phyloP scores from a whole-genome alignment of 139 green algal genomes.

The Zygnema circumcarinatum region DNA sequence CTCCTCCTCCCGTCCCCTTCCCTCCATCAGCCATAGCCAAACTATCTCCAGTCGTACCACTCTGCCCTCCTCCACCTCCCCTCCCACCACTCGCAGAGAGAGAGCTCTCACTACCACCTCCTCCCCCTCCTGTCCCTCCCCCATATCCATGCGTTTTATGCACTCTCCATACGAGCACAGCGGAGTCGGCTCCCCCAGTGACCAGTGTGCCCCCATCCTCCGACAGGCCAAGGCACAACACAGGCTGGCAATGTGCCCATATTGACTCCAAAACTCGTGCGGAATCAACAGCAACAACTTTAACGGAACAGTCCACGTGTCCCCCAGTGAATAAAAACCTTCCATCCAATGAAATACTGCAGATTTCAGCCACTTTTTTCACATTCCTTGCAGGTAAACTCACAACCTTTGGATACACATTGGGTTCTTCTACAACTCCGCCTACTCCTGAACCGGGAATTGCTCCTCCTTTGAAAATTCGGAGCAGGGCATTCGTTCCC shows the following conservation, averaged over 20 bases:
- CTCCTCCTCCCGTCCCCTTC: background rate
- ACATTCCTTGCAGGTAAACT: no score
- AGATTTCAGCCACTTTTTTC: background rate
- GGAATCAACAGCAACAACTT: conserved; percentile 27
- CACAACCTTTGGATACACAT: no score
- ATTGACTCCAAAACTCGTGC: conserved; percentile 68
- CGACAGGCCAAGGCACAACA: conserved; percentile 70
- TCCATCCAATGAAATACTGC: conserved; percentile 25
- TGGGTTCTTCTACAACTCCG: background rate
- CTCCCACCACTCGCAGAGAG: background rate
- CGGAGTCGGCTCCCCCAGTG: conserved; percentile 69
- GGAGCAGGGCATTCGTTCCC: conserved; percentile 16
- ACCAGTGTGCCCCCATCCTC: conserved; percentile 61
- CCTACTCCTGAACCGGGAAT: background rate
- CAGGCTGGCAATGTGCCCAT: conserved; percentile 65
- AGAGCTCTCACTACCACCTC: background rate
- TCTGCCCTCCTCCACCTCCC: background rate
- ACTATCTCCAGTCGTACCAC: no score
- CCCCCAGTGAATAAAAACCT: conserved; percentile 34
- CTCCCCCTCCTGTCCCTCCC: background rate
- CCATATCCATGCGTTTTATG: no score
- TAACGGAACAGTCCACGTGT: conserved; percentile 49
- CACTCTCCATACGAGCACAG: conserved; percentile 75
- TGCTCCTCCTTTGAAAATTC: conserved; percentile 25
- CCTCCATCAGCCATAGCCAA: no score